phyloP scores from a whole-genome alignment of 192 early-diverging fungal species.

The Linnemannia zychae region DNA sequence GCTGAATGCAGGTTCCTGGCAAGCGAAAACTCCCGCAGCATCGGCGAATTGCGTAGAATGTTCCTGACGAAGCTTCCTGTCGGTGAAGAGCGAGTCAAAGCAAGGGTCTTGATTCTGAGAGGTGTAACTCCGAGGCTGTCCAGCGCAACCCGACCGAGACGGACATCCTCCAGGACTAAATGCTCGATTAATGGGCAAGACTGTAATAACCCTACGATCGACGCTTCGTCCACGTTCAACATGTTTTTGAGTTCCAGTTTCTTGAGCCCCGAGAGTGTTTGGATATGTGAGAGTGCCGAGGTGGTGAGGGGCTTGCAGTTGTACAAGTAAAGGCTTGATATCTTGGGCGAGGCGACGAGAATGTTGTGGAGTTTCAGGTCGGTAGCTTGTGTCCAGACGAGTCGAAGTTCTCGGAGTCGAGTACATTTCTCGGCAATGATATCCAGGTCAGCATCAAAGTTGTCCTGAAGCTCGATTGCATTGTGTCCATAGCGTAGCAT shows the following conservation, averaged over 20 bases:
- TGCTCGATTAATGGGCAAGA: constrained; percentile 41
- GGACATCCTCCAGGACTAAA: constrained; percentile 35
- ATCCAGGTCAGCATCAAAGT: constrained; percentile 40
- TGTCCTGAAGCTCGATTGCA: constrained; percentile 42
- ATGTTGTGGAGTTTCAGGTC: constrained; percentile 28
- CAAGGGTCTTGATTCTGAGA: constrained; percentile 16
- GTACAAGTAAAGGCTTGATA: constrained; percentile 30
- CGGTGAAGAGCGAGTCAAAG: constrained; percentile 34
- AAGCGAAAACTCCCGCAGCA: constrained; percentile 35
- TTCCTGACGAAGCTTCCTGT: constrained; percentile 35
- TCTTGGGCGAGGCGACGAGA: constrained; percentile 32
- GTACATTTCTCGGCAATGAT: constrained; percentile 36
- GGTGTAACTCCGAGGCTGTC: constrained; percentile 26
- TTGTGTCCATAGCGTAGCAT: constrained; percentile 50
- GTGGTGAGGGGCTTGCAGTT: constrained; percentile 37
- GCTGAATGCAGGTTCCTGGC: constrained; percentile 41
- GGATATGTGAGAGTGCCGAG: constrained; percentile 11
- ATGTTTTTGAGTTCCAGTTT: constrained; percentile 43
- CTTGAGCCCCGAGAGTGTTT: constrained; percentile 6
- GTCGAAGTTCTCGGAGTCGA: constrained; percentile 40
- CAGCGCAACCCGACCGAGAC: constrained; percentile 22
- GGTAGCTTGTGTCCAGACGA: constrained; percentile 33
- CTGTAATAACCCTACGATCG: constrained; percentile 11
- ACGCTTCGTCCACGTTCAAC: constrained; percentile 19
- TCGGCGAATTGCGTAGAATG: constrained; percentile 29